A percentile compares a stretch with the other conserved stretches of the same genome.
Conservation (phyloP, 495 filamentous ascomycete species). For the Aspergillus kassunensis region DNA sequence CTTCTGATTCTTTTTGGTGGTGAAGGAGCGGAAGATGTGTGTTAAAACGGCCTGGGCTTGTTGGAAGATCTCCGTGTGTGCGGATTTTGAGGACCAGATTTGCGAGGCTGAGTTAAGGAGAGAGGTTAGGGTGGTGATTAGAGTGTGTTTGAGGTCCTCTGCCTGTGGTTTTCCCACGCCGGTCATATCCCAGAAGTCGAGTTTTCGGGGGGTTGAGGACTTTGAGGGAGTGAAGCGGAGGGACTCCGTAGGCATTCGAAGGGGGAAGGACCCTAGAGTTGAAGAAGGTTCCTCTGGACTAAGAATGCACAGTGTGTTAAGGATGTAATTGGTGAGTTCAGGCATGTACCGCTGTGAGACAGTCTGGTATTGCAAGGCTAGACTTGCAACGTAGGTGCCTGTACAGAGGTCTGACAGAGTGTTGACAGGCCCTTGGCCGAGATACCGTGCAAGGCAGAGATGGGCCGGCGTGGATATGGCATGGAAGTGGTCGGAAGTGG, state of each 20-base stretch:
- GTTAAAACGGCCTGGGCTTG: slow-evolving; percentile 53
- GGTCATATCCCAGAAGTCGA: slow-evolving; percentile 54
- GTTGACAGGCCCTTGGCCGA: slow-evolving; percentile 71
- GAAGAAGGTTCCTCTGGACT: slow-evolving; percentile 45
- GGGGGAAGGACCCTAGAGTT: slow-evolving; percentile 55
- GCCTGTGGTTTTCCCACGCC: slow-evolving; percentile 3
- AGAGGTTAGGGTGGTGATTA: slow-evolving; percentile 52
- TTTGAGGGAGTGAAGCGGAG: slow-evolving; percentile 44
- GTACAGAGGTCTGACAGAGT: slow-evolving; percentile 59
- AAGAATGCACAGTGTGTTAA: slow-evolving; percentile 71
- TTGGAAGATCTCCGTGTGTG: slow-evolving; percentile 69
- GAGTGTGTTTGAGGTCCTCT: slow-evolving; percentile 53
- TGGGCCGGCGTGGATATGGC: slow-evolving; percentile 86
- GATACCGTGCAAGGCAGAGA: slow-evolving; percentile 70
- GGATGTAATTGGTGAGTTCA: slow-evolving; percentile 75
- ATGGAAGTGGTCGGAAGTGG: slow-evolving; percentile 95
- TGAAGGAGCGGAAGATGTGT: slow-evolving; percentile 51
- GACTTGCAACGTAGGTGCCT: slow-evolving; percentile 73
- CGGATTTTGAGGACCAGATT: slow-evolving; percentile 60
- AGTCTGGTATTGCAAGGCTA: slow-evolving; percentile 75
- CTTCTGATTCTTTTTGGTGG: slow-evolving; percentile 25
- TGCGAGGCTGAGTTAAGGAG: slow-evolving; percentile 58
- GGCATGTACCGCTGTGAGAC: slow-evolving; percentile 83
- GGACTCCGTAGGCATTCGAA: slow-evolving; percentile 51
- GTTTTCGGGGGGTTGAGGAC: slow-evolving; percentile 24